Percentiles rank a stretch among this genome's conserved stretches.
These are phyloP conservation scores for Cudoniella acicularis DNA, from an alignment of 495 filamentous ascomycete species.

Conservation along the genomic window DNA sequence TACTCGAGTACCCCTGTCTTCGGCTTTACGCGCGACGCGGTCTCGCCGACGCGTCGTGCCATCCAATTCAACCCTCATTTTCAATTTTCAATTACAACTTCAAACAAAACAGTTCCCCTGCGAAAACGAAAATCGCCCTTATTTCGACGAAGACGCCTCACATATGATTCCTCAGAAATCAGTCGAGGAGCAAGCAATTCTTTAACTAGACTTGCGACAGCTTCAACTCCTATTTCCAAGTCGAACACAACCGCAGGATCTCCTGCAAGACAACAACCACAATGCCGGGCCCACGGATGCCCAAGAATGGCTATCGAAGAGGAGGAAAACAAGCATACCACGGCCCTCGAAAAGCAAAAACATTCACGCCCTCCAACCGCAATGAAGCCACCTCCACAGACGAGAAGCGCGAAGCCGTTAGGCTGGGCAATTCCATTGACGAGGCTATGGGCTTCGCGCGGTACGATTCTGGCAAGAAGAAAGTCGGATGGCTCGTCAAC, in stretches of 20 bases:
- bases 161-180: no score
- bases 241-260: conserved; percentile 2
- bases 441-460: conserved; percentile 90
- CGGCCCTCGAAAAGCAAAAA: conserved; percentile 53
- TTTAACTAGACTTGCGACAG: conserved; percentile 24
- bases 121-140: background rate
- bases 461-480: conserved; percentile 84
- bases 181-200: conserved; percentile 16
- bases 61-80: no score
- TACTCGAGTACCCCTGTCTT: background rate
- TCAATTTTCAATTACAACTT: no score
- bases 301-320: conserved; percentile 48
- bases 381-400: conserved; percentile 82
- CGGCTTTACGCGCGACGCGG: conserved; percentile 2
- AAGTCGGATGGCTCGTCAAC: conserved; percentile 90
- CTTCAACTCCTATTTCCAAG: conserved; percentile 5
- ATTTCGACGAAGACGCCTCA: background rate
- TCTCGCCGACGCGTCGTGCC: background rate
- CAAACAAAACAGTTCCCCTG: background rate
- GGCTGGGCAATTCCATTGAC: conserved; percentile 85
- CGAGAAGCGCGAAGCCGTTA: conserved; percentile 77
- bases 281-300: conserved; percentile 28
- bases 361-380: conserved; percentile 66
- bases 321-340: conserved; percentile 52
- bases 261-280: conserved; percentile 9